Base-by-base conservation (phyloP, 2,329 filamentous ascomycete genomes). In the Colletotrichum falcatum region DNA sequence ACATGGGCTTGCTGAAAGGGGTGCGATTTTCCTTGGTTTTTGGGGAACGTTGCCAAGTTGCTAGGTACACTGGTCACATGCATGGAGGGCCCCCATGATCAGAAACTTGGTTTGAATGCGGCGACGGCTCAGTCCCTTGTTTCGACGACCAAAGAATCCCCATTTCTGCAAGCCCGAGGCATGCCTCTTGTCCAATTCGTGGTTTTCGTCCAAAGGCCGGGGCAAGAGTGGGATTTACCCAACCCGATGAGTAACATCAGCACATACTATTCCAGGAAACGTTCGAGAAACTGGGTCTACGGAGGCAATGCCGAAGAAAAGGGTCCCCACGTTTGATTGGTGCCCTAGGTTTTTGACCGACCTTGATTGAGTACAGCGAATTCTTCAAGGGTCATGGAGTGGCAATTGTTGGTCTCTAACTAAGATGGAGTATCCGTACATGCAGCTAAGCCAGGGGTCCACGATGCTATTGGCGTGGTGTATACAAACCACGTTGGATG, bases 1-100 rank as follows among this genome's bases (percentile, higher is more conserved):
- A 56, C 66, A 64, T 70, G 61, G 61, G 53, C 33, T 39, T 56
- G 48, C 51, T 35, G 51, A 16, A 9, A 26, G 28, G 46, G 56
- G 49, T 56, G 64, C 64, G 58, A 59, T 46, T 67, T 70, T 71
- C 64, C 64, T 67, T 67, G 68, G 68, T 71, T 68, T 68, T 71
- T 67, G 67, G 67, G 54, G 67, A 54, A 54, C 35, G 64, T 67
- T 48, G 68, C 68, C 68, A 68, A 71, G 64, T 67, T 71, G 53
- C 59, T 63, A 63, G 58, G 68, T 59, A 59, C 64, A 68, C 59
- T 63, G 59, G 58, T 71, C 64, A 59, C 64, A 68, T 71, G 68
- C 58, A 68, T 48, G 68, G 59, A 71, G 64, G 68, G 68, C 59
- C 68, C 64, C 65, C 51, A 33, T 37, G 53, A 63, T 71, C 58